A percentile compares a stretch with the other conserved stretches of the same genome.
phyloP scores from a whole-genome alignment of 345 rosid species.

The Stellera chamaejasme region DNA sequence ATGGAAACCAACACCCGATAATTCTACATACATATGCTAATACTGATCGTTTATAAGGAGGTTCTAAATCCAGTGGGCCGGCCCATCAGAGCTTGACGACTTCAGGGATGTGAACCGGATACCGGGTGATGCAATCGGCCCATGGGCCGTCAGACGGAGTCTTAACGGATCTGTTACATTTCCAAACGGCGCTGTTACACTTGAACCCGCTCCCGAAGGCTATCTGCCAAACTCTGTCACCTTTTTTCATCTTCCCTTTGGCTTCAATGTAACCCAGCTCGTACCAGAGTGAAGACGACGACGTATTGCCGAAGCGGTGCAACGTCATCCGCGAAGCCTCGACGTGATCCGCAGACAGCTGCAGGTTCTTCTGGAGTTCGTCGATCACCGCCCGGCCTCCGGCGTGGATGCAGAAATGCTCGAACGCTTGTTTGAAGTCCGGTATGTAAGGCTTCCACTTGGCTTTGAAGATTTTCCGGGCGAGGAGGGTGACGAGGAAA shows the following conservation, averaged over 20 bases:
- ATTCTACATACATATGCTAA: too few species aligned
- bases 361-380: constrained; percentile 39
- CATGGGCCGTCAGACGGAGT: constrained; percentile 26
- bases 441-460: constrained; percentile 33
- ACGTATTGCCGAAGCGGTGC: constrained; percentile 43
- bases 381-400: constrained; percentile 49
- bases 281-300: constrained; percentile 40
- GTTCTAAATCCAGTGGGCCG: too few species aligned
- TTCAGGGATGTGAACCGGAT: constrained; percentile 26
- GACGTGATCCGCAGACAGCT: constrained; percentile 32
- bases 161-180: constrained; percentile 25
- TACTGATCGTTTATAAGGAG: too few species aligned
- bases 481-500: constrained; percentile 28
- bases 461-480: constrained; percentile 26
- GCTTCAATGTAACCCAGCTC: constrained; percentile 36
- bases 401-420: constrained; percentile 48
- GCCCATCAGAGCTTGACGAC: neutral
- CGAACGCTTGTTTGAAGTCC: constrained; percentile 41
- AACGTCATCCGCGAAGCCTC: constrained; percentile 44
- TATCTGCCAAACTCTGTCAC: constrained; percentile 36
- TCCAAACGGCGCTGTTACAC: constrained; percentile 44
- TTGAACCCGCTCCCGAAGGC: constrained; percentile 28
- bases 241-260: constrained; percentile 31
- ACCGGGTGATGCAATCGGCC: constrained; percentile 33
- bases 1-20: too few species aligned